Evolutionary conservation across 768 basidiomycete species (phyloP).

Genomic region (Russula emetica): DNA sequence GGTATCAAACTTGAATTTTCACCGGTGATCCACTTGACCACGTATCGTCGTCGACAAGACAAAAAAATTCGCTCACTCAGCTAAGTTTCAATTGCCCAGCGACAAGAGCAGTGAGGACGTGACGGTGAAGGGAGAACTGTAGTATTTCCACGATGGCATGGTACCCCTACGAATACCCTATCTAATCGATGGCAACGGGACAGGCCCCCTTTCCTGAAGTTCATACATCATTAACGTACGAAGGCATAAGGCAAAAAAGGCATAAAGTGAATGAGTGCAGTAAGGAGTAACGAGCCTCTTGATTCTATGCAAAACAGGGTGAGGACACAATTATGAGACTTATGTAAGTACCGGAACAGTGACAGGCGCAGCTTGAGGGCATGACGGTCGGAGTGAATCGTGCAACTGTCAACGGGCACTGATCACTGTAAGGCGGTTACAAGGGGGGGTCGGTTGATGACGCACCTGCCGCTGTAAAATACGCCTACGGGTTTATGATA

Average conservation of each 20-base stretch:
- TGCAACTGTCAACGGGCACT: not conserved
- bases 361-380: not conserved
- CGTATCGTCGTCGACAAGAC: not conserved
- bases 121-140: not conserved
- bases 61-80: not conserved
- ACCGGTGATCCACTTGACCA: not conserved
- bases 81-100: not conserved
- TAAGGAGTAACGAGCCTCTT: not conserved
- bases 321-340: not conserved
- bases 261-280: constrained; percentile 8
- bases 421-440: no score
- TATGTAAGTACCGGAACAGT: not conserved
- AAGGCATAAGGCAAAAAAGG: constrained; percentile 1
- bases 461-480: not conserved
- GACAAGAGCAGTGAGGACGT: not conserved
- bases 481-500: constrained; percentile 1
- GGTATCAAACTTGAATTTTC: no score
- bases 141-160: not conserved
- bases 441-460: not conserved
- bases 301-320: constrained; percentile 8
- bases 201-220: not conserved
- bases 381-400: not conserved
- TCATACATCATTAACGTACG: constrained; percentile 17
- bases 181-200: not conserved
- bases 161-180: not conserved